Base-by-base conservation (phyloP, 306 rosid genomes). In the Quercus gilva region DNA sequence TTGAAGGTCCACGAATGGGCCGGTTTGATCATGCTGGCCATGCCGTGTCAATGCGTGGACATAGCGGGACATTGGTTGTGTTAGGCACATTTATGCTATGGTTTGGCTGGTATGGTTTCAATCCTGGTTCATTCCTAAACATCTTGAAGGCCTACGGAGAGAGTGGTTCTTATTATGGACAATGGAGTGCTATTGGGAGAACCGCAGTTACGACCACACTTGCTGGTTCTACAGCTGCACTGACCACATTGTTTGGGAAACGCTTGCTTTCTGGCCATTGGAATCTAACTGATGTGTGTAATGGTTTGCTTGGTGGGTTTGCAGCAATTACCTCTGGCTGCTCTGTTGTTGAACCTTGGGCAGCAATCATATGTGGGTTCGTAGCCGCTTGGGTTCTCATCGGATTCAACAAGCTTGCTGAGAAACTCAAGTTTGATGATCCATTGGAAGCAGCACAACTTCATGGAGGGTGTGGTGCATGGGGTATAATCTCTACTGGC, bases 51-150 rank as follows among this genome's bases (percentile, higher is more conserved):
- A 37, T 89, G 76, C 85, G 88, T 11, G 93, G 93, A 53, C 93
- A 89, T 18, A 89, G 87, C 45, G 87, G 88, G 15, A 85, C 89
- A 0, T 59, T 87, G 51, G 88, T 84, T 15, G 89, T 87, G 28
- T 69, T 89, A 53, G 93, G 91, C 3, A 89, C 93, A 0, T 89
- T 87, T 19, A 64, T 89, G 37, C 74, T 85, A 20, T 89, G 93
- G 93, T 89, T 87, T 71, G 93, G 93, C 31, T 89, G 93, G 93
- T 89, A 89, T 15, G 93, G 93, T n/a, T 89, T 89, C 80, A 89
- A 89, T 74, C 89, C 93, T 12, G 91, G 93, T 14, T 89, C 93
- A 1, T 89, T 89, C 63, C 28, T 84, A 5, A 89, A 37, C 76
- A 89, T 89, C 1, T 55, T 75, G 29, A 89, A 89, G 79, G 77